Evolutionary conservation across 495 filamentous ascomycete species (phyloP), one percentile per base, ranked within the genome.

Genomic region (Hypoxylon lienhwacheense): DNA sequence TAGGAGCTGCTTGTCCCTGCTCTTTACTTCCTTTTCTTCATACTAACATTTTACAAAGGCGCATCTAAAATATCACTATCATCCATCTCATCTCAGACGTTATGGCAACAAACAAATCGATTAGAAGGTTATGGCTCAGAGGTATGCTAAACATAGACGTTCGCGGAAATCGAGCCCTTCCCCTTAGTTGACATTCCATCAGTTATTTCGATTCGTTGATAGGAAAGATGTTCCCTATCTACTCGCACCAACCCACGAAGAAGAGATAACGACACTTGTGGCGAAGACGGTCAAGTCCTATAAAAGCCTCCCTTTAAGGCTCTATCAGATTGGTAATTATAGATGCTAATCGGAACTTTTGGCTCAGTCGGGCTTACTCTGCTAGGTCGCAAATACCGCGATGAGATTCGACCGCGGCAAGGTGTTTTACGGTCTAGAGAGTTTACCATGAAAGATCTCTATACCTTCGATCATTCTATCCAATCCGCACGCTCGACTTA

Each of bases 391-490:
- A 98, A 98, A 71, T 98, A 96, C 63, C 83, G 93, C 39, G 92
- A 98, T 73, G 93, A 98, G 64, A 78, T 83, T 29, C 79, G 93
- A 17, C 93, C 95, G 5, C 77, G 93, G 26, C 87, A 95, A 58
- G 95, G 93, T 8, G 76, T 97, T 1, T 77, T 98, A 7, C 84
- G 93, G n/a, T 87, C 89, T 0, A 84, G 88, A 53, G 93, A 98
- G 61, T 98, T 98, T 61, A 70, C 90, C 46, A 98, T 98, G 93
- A 98, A 98, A 71, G 93, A 98, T 68, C 81, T 98, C 1, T 98
- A 98, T 65, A 97, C 95, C 0, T 98, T 98, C 60, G 93, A 98
- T 69, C 72, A 75, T 46, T 85, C 71, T 28, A 62, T 77, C 2
- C 64, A 81, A 16, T 69, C 80, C 4, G 93, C 93, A 0, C 69